A percentile compares a stretch with the other conserved stretches of the same genome.
Conservation (phyloP, 345 rosid genomes). For the Microcos paniculata region DNA sequence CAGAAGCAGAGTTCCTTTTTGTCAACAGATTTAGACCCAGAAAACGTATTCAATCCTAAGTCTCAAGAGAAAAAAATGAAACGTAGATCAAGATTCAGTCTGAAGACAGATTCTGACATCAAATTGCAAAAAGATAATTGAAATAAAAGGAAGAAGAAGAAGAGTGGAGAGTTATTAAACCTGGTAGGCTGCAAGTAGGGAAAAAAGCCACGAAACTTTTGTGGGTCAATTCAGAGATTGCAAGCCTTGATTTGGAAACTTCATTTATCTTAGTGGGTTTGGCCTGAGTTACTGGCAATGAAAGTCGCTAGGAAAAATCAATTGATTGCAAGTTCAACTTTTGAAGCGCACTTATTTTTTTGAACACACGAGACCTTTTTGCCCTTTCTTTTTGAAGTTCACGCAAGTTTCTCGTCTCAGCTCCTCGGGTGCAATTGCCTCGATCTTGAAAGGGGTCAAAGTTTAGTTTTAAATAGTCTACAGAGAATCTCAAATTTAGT, state of each 20-base stretch:
- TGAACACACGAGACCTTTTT: background rate
- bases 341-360: background rate
- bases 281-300: background rate
- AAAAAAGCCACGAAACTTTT: background rate
- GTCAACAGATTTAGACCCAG: background rate
- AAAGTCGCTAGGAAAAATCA: background rate
- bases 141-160: background rate
- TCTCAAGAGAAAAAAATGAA: background rate
- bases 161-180: background rate
- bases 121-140: background rate
- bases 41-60: background rate
- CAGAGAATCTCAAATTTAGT: no score
- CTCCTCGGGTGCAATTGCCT: no score
- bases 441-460: no score
- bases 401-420: no score
- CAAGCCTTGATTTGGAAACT: background rate
- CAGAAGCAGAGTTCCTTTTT: background rate
- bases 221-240: background rate
- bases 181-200: background rate
- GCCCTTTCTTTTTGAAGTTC: no score
- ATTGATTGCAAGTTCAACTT: background rate
- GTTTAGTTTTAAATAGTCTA: no score
- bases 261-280: background rate
- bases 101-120: background rate
- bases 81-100: background rate